Conservation (phyloP, 2,329 filamentous ascomycete genomes). For the Aureobasidium uvarum region DNA sequence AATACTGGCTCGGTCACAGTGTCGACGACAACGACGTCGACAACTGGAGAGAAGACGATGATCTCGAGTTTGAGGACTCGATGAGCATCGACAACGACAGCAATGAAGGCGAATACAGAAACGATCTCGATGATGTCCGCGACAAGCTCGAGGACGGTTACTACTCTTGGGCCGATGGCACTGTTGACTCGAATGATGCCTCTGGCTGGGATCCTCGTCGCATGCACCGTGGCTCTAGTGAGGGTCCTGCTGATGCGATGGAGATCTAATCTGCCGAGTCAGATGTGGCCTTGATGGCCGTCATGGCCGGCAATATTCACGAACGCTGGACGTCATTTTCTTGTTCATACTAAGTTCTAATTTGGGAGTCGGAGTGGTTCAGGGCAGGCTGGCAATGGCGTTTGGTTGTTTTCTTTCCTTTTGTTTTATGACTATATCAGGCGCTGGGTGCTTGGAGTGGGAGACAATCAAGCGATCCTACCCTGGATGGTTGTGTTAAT, state of each 20-base stretch:
- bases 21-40: constrained; percentile 28
- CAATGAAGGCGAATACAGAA: constrained; percentile 38
- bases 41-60: constrained; percentile 34
- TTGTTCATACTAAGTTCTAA: constrained; percentile 22
- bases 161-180: constrained; percentile 30
- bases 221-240: constrained; percentile 28
- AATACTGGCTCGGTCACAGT: constrained; percentile 78
- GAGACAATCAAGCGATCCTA: constrained; percentile 9
- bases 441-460: constrained; percentile 8
- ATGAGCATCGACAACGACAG: constrained; percentile 30
- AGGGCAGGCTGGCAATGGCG: constrained; percentile 10
- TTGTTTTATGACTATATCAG: constrained; percentile 4
- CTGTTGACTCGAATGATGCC: constrained; percentile 33
- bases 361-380: background rate
- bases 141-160: constrained; percentile 38
- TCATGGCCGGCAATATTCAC: background rate
- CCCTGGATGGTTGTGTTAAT: constrained; percentile 17
- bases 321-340: constrained; percentile 22
- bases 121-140: constrained; percentile 39
- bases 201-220: constrained; percentile 27
- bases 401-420: background rate
- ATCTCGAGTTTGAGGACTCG: constrained; percentile 34
- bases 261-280: constrained; percentile 27
- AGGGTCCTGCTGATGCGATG: constrained; percentile 29
- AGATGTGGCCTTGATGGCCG: background rate